Evolutionary conservation across 176 grass and related monocot species (phyloP).

Genomic region (Aegilops tauschii): DNA sequence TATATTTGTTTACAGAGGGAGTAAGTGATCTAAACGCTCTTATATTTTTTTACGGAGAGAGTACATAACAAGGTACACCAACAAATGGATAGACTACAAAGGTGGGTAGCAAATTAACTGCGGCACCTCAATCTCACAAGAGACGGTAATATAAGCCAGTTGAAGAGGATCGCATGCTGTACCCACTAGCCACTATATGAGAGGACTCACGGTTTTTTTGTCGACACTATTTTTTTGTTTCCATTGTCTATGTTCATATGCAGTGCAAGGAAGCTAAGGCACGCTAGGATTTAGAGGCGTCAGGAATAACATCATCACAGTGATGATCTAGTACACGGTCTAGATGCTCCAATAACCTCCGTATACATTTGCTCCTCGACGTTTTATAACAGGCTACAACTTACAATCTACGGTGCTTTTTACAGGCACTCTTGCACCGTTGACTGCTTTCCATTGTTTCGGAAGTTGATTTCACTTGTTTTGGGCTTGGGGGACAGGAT

Average conservation of each 20-base stretch:
- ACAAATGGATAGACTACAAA: neutral
- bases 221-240: neutral
- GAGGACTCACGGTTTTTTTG: neutral
- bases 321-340: too few species aligned
- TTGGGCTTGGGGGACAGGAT: neutral
- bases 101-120: neutral
- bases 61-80: neutral
- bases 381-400: too few species aligned
- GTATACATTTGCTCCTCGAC: too few species aligned
- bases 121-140: neutral
- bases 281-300: neutral
- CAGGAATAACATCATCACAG: neutral
- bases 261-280: neutral
- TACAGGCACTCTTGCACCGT: too few species aligned
- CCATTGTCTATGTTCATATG: neutral
- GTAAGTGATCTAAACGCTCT: too few species aligned
- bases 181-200: too few species aligned
- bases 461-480: too few species aligned
- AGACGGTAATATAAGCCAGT: neutral
- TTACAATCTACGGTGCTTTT: too few species aligned
- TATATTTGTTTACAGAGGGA: too few species aligned
- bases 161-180: neutral
- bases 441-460: too few species aligned
- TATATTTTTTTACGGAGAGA: too few species aligned
- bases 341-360: too few species aligned